phyloP scores from a whole-genome alignment of 2,329 filamentous ascomycete genomes.

The Seiridium unicorne region DNA sequence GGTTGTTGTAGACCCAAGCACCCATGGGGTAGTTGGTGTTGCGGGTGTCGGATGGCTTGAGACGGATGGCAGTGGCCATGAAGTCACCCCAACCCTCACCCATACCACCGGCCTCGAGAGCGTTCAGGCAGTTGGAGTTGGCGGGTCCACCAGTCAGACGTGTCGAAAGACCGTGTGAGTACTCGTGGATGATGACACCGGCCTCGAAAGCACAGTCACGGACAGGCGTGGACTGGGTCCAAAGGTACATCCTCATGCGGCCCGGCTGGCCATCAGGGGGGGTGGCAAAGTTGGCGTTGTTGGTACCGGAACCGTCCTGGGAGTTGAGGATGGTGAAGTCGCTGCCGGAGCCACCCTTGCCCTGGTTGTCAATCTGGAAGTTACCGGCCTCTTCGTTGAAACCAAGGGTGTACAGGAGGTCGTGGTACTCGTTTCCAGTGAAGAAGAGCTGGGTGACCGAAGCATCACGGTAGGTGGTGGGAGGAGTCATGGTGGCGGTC shows the following conservation, averaged over 20 bases:
- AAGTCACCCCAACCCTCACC: slow-evolving; percentile 52
- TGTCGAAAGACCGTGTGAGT: slow-evolving; percentile 54
- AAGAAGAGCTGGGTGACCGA: slow-evolving; percentile 61
- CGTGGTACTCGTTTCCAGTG: slow-evolving; percentile 58
- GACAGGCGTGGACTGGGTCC: slow-evolving; percentile 43
- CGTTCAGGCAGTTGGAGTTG: slow-evolving; percentile 46
- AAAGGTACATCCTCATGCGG: slow-evolving; percentile 61
- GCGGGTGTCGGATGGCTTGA: slow-evolving; percentile 42
- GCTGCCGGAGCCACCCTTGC: slow-evolving; percentile 45
- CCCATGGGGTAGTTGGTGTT: slow-evolving; percentile 43
- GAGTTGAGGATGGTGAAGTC: slow-evolving; percentile 56
- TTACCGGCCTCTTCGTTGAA: slow-evolving; percentile 59
- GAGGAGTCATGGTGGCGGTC: slow-evolving; percentile 29
- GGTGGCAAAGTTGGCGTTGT: slow-evolving; percentile 59
- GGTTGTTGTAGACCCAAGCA: slow-evolving; percentile 39
- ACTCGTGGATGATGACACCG: slow-evolving; percentile 60
- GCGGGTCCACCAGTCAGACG: slow-evolving; percentile 57
- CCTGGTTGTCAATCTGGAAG: slow-evolving; percentile 58
- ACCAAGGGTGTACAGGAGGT: slow-evolving; percentile 55
- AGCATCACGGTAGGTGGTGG: slow-evolving; percentile 46
- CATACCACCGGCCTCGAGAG: slow-evolving; percentile 44
- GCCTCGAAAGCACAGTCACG: slow-evolving; percentile 59
- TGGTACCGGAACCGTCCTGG: slow-evolving; percentile 52
- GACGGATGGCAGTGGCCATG: slow-evolving; percentile 45
- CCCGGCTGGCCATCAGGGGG: slow-evolving; percentile 48